Evolutionary conservation across 176 grass and related monocot species (phyloP).

Genomic region (Urochloa ruziziensis): DNA sequence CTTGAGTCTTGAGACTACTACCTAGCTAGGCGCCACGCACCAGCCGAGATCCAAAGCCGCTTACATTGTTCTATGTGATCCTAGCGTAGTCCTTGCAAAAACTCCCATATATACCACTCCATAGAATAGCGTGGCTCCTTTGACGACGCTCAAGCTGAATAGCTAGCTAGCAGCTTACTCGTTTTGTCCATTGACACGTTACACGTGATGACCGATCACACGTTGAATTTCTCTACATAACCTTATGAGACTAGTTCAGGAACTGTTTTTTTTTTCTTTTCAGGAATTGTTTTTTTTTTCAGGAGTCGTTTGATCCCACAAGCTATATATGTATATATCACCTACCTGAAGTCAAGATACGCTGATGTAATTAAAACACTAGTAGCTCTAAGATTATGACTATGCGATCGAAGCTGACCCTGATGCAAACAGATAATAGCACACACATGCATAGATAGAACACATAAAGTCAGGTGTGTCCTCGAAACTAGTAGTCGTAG

Average conservation of each 20-base stretch:
- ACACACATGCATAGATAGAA: neutral
- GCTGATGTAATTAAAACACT: neutral
- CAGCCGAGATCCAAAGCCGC: too few relatives aligned
- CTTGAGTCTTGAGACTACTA: too few relatives aligned
- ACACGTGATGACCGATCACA: neutral
- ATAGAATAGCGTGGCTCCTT: neutral
- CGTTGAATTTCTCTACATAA: neutral
- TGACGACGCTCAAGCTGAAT: neutral
- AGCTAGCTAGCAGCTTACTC: neutral
- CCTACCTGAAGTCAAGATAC: neutral
- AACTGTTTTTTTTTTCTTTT: neutral
- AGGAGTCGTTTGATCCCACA: neutral
- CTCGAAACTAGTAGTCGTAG: neutral
- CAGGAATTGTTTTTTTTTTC: too few relatives aligned
- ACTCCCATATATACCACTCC: too few relatives aligned
- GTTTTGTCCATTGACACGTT: neutral
- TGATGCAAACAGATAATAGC: neutral
- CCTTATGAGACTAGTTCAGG: neutral
- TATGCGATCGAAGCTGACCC: neutral
- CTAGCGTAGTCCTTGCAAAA: too few relatives aligned
- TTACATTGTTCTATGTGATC: too few relatives aligned
- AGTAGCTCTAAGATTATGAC: neutral
- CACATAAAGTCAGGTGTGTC: neutral
- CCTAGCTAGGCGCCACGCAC: too few relatives aligned
- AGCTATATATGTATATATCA: neutral